Conservation (phyloP, 1,139 yeast species). For the Suzukiozyma palmioleophila region DNA sequence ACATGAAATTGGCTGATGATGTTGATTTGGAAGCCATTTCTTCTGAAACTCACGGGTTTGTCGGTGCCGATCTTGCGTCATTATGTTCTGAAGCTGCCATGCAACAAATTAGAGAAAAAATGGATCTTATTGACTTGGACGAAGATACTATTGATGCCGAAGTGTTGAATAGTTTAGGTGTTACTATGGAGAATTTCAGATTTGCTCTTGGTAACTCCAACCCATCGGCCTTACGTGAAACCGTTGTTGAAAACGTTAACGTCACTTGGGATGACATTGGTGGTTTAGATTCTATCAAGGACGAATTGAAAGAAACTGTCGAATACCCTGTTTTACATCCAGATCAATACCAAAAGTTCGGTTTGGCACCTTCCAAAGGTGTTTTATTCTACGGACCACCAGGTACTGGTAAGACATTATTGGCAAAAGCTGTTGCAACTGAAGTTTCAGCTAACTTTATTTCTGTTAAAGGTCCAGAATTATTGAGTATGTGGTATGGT, state of each 20-base stretch:
- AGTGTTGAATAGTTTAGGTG: constrained; percentile 92
- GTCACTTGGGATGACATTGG: constrained; percentile 98
- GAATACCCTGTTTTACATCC: constrained; percentile 99
- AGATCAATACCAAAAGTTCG: constrained; percentile 96
- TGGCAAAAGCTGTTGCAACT: constrained; percentile 98
- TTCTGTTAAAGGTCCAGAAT: constrained; percentile 95
- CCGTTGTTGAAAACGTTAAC: constrained; percentile 96
- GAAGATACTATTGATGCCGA: constrained; percentile 98
- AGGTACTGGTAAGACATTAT: constrained; percentile 97
- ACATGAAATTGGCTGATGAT: constrained; percentile 93
- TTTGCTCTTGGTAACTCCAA: constrained; percentile 97
- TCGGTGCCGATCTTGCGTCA: constrained; percentile 81
- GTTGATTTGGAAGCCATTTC: constrained; percentile 90
- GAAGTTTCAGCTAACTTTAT: constrained; percentile 96
- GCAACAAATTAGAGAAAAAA: constrained; percentile 95
- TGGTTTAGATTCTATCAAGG: constrained; percentile 92
- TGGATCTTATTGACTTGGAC: constrained; percentile 96
- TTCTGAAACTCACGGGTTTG: constrained; percentile 88
- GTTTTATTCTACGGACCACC: constrained; percentile 99
- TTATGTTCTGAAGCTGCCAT: constrained; percentile 97
- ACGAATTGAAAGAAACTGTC: constrained; percentile 96
- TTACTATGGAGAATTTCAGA: constrained; percentile 97
- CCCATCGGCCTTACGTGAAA: constrained; percentile 98
- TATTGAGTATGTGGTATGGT: constrained; percentile 98
- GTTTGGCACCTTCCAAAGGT: constrained; percentile 96